Conservation (phyloP, 768 basidiomycete species). For the Daedaleopsis nitida region DNA sequence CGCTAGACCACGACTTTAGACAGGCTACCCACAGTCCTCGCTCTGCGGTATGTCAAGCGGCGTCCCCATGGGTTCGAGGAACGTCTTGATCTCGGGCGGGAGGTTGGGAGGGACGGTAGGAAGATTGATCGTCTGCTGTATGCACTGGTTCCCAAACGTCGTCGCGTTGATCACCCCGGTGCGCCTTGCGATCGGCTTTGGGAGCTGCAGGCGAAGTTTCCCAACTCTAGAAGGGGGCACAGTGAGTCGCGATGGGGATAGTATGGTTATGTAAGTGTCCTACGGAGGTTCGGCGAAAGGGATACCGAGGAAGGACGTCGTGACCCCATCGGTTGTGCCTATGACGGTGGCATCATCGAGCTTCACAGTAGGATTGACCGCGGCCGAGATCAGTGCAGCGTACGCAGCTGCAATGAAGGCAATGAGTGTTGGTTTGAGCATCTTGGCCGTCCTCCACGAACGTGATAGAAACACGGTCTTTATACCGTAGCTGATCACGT, state of each 20-base stretch:
- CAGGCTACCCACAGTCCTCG: constrained; percentile 9
- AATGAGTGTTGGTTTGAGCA: neutral
- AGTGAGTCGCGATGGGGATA: neutral
- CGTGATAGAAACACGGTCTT: neutral
- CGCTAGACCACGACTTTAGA: neutral
- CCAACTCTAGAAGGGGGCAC: constrained; percentile 30
- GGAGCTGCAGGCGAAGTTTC: constrained; percentile 45
- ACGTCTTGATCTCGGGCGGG: constrained; percentile 32
- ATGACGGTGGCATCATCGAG: constrained; percentile 48
- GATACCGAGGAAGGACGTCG: constrained; percentile 49
- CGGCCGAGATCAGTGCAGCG: neutral
- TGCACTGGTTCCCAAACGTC: constrained; percentile 46
- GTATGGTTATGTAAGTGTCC: constrained; percentile 12
- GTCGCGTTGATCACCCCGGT: constrained; percentile 41
- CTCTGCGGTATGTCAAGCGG: constrained; percentile 6
- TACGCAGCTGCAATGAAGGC: neutral
- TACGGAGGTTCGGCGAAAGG: constrained; percentile 60
- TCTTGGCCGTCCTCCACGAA: neutral
- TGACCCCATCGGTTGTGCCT: constrained; percentile 37
- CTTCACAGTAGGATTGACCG: constrained; percentile 34
- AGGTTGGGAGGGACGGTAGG: constrained; percentile 42
- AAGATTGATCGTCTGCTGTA: constrained; percentile 41
- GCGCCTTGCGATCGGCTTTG: constrained; percentile 40
- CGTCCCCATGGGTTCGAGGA: neutral
- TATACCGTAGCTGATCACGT: neutral